Conservation (phyloP, 2,329 filamentous ascomycete genomes). For the Hypoxylon rubiginosum region DNA sequence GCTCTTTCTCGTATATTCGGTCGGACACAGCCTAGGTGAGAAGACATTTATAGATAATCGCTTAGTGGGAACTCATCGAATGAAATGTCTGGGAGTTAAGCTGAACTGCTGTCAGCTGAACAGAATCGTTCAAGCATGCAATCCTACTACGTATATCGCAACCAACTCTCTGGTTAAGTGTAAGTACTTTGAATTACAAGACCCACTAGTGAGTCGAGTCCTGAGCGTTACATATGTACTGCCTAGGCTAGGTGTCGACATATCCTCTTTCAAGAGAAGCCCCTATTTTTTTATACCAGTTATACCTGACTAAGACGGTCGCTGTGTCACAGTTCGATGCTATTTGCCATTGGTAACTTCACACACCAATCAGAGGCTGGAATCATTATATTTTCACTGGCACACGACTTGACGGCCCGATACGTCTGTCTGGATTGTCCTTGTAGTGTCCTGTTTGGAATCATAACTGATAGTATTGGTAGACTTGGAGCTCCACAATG, state of each 20-base stretch:
- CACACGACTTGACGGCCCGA: not conserved
- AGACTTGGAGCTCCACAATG: not conserved
- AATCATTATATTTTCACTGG: not conserved
- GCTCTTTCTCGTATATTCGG: not conserved
- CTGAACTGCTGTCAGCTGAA: not conserved
- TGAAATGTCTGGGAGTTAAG: not conserved
- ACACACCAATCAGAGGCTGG: not conserved
- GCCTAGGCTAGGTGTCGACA: too few species aligned
- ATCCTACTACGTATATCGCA: not conserved
- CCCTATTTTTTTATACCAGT: not conserved
- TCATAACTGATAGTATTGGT: not conserved
- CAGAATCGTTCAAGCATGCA: not conserved
- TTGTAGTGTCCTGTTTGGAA: not conserved
- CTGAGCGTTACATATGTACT: not conserved
- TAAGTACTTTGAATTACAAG: not conserved
- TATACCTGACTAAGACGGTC: not conserved
- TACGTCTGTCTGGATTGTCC: not conserved
- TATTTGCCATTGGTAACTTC: not conserved
- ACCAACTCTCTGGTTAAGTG: not conserved
- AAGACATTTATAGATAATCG: not conserved
- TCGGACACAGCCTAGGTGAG: not conserved
- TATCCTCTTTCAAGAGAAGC: not conserved
- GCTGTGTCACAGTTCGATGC: not conserved
- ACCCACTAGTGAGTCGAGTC: not conserved
- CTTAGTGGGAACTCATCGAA: not conserved